Conservation (phyloP, 176 grass and related monocot genomes). For the Aegilops umbellulata region DNA sequence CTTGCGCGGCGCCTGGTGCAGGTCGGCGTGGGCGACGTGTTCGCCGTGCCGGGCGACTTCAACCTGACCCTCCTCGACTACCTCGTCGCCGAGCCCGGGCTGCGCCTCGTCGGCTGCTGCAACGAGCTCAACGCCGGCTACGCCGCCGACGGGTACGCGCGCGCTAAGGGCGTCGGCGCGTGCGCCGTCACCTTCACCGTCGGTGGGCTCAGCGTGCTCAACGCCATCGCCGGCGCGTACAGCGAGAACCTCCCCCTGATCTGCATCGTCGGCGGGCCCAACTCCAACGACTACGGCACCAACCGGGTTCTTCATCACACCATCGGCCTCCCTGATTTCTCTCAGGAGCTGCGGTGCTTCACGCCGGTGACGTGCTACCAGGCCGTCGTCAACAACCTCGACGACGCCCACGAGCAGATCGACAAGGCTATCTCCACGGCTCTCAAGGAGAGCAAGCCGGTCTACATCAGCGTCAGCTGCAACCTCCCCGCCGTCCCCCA, state of each 20-base stretch:
- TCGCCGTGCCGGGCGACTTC: slow-evolving; percentile 15
- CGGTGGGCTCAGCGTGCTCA: slow-evolving; percentile 50
- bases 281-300: slow-evolving; percentile 56
- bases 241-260: slow-evolving; percentile 58
- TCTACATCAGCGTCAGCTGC: slow-evolving; percentile 80
- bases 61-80: slow-evolving; percentile 16
- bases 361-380: slow-evolving; percentile 37
- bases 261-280: slow-evolving; percentile 57
- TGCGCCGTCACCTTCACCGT: slow-evolving; percentile 68
- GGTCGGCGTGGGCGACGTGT: slow-evolving; percentile 20
- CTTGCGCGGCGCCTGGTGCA: not conserved
- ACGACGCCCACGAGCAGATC: slow-evolving; percentile 84
- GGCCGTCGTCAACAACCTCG: slow-evolving; percentile 70
- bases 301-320: slow-evolving; percentile 57
- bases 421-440: slow-evolving; percentile 82
- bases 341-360: slow-evolving; percentile 63
- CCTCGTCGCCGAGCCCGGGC: slow-evolving; percentile 7
- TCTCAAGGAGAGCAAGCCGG: slow-evolving; percentile 74
- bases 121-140: slow-evolving; percentile 71
- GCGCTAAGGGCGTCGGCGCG: slow-evolving; percentile 45
- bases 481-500: slow-evolving; percentile 65
- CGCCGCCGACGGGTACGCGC: slow-evolving; percentile 58
- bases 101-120: slow-evolving; percentile 48
- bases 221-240: slow-evolving; percentile 60
- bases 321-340: slow-evolving; percentile 53